phyloP scores from a whole-genome alignment of 495 filamentous ascomycete species.

The Daldinia loculata region DNA sequence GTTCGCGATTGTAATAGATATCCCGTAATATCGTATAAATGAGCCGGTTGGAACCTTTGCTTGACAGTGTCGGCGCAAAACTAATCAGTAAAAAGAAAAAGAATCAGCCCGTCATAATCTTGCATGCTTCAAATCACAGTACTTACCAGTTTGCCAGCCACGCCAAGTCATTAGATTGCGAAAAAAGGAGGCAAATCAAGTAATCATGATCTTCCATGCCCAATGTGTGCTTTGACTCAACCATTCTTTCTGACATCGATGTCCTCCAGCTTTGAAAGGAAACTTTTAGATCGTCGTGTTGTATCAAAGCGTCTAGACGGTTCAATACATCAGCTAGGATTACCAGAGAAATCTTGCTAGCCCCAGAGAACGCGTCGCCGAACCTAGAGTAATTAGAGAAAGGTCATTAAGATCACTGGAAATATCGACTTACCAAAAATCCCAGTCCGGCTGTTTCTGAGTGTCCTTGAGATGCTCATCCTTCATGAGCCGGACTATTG shows the following conservation, averaged over 20 bases:
- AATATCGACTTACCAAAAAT: slow-evolving; percentile 11
- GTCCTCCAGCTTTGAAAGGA: slow-evolving; percentile 17
- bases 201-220: slow-evolving; percentile 8
- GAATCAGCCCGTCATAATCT: slow-evolving; percentile 12
- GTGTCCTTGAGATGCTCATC: slow-evolving; percentile 2
- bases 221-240: background rate
- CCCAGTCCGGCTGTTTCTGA: slow-evolving; percentile 2
- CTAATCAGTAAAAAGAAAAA: background rate
- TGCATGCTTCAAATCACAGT: background rate
- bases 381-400: slow-evolving; percentile 23
- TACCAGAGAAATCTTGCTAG: background rate
- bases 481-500: background rate
- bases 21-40: slow-evolving; percentile 9
- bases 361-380: background rate
- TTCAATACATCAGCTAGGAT: background rate
- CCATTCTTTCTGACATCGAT: background rate
- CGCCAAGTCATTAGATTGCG: background rate
- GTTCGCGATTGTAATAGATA: background rate
- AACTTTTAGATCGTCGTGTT: slow-evolving; percentile 1
- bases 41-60: background rate
- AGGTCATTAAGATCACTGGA: background rate
- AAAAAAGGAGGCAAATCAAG: background rate
- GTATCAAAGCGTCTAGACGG: background rate
- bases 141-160: slow-evolving; percentile 19
- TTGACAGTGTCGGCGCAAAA: background rate